Conservation (phyloP, 2,329 filamentous ascomycete species). For the Monosporascus cannonballus region DNA sequence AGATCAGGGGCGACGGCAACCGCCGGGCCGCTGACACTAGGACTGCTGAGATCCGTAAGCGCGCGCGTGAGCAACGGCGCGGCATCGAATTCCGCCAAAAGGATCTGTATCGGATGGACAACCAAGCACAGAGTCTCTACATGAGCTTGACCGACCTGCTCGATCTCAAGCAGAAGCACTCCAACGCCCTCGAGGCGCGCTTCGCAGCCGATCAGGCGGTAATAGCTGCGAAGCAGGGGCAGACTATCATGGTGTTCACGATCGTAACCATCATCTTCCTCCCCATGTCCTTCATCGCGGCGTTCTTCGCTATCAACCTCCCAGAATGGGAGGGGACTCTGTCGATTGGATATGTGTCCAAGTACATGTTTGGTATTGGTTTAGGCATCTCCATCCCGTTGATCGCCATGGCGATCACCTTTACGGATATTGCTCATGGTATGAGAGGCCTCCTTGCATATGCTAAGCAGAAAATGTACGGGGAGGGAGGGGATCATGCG, state of each 20-base stretch:
- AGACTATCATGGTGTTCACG: slow-evolving; percentile 39
- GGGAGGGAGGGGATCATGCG: background rate
- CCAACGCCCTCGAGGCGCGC: slow-evolving; percentile 60
- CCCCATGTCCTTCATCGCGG: slow-evolving; percentile 37
- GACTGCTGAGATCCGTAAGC: slow-evolving; percentile 44
- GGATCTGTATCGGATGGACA: slow-evolving; percentile 59
- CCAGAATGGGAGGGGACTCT: slow-evolving; percentile 39
- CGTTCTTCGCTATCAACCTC: slow-evolving; percentile 38
- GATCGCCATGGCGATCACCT: slow-evolving; percentile 31
- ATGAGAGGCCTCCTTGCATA: slow-evolving; percentile 1
- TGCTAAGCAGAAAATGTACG: background rate
- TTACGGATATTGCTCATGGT: slow-evolving; percentile 27
- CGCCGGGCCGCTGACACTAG: slow-evolving; percentile 16
- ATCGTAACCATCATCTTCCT: slow-evolving; percentile 40
- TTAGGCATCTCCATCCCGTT: slow-evolving; percentile 33
- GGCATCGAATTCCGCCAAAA: slow-evolving; percentile 51
- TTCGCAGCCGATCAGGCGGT: slow-evolving; percentile 56
- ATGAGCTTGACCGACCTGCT: slow-evolving; percentile 55
- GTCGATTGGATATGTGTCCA: slow-evolving; percentile 42
- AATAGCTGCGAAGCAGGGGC: slow-evolving; percentile 46
- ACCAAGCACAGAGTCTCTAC: slow-evolving; percentile 55
- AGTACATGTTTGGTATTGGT: slow-evolving; percentile 44
- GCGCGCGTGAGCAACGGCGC: slow-evolving; percentile 51
- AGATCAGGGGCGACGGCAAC: slow-evolving; percentile 20
- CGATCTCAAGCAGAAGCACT: slow-evolving; percentile 64